These are phyloP conservation scores for Curvularia spicifera DNA, from an alignment of 2,329 filamentous ascomycete species.

Conservation along the genomic window DNA sequence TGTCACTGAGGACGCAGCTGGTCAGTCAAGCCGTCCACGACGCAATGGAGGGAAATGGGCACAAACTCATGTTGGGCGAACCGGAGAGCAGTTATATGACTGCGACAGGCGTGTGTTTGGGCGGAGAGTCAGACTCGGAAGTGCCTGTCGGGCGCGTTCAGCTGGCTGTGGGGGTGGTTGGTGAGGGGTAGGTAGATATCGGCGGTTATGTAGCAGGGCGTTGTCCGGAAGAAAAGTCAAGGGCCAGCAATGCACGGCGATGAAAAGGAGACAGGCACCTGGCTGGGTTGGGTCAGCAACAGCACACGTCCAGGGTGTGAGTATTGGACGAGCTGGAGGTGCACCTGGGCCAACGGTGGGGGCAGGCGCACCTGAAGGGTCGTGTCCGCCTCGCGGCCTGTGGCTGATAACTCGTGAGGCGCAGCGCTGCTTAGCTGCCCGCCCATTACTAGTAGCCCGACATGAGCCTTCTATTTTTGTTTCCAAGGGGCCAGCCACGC, in stretches of 20 bases:
- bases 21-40: conserved; percentile 22
- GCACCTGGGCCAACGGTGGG: conserved; percentile 28
- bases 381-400: conserved; percentile 35
- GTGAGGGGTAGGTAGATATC: conserved; percentile 41
- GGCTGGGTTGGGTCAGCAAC: conserved; percentile 26
- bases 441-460: neutral
- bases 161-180: conserved; percentile 36
- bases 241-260: conserved; percentile 13
- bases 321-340: conserved; percentile 28
- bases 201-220: conserved; percentile 29
- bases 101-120: conserved; percentile 37
- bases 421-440: conserved; percentile 21
- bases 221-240: conserved; percentile 18
- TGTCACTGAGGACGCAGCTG: conserved; percentile 64
- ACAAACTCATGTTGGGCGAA: conserved; percentile 46
- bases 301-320: conserved; percentile 24
- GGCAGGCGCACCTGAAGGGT: conserved; percentile 31
- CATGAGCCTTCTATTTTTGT: neutral
- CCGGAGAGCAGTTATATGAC: conserved; percentile 32
- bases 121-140: conserved; percentile 40
- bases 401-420: conserved; percentile 24
- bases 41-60: conserved; percentile 18
- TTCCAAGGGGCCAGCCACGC: conserved; percentile 4
- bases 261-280: conserved; percentile 21
- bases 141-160: conserved; percentile 40